Evolutionary conservation across 257 asterid genomes (phyloP).

Genomic region (Rehmannia glutinosa): DNA sequence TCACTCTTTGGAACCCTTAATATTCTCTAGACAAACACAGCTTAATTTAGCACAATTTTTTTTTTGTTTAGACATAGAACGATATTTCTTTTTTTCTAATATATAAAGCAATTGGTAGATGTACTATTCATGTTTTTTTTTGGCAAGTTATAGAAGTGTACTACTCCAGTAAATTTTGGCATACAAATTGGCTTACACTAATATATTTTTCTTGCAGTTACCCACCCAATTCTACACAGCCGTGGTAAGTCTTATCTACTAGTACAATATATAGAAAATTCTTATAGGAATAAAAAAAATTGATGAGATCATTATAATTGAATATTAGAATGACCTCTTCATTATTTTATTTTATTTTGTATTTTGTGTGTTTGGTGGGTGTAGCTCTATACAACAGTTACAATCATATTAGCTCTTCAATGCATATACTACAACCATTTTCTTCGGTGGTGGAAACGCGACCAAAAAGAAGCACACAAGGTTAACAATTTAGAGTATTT

Average conservation of each 20-base stretch:
- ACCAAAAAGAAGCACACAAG: background rate
- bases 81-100: too few species aligned
- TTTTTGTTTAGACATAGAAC: too few species aligned
- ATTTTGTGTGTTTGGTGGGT: background rate
- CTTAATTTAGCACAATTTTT: too few species aligned
- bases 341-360: background rate
- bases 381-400: conserved; percentile 41
- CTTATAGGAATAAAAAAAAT: background rate
- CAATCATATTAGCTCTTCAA: conserved; percentile 47
- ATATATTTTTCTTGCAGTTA: conserved; percentile 31
- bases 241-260: conserved; percentile 25
- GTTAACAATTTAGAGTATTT: background rate
- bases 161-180: too few species aligned
- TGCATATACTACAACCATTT: conserved; percentile 45
- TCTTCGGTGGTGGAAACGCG: conserved; percentile 11
- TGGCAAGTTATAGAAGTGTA: too few species aligned
- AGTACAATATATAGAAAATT: background rate
- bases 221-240: conserved; percentile 70
- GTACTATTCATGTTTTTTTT: too few species aligned
- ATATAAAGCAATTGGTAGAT: too few species aligned
- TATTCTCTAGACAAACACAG: too few species aligned
- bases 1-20: too few species aligned
- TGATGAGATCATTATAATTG: background rate
- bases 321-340: too few species aligned
- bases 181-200: background rate